Conservation (phyloP, 208 protist species). For the Acanthamoeba royreba region DNA sequence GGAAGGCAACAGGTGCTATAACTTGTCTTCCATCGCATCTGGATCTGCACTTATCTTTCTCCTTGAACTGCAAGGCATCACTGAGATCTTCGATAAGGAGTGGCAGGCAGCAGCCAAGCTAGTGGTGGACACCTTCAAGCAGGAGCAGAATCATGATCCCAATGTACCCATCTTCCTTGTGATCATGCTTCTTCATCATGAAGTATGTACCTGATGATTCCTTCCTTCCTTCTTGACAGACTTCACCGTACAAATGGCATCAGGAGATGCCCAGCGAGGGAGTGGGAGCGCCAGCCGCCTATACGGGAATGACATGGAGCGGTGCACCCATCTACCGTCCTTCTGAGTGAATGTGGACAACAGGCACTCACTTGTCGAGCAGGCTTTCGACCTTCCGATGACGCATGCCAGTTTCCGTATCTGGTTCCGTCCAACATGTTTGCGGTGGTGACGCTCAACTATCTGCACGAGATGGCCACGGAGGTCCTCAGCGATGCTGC, state of each 20-base stretch:
- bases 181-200: not conserved
- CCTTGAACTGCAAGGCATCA: not conserved
- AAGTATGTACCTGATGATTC: not conserved
- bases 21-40: not conserved
- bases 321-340: not conserved
- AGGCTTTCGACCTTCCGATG: conserved; percentile 60
- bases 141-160: not conserved
- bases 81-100: not conserved
- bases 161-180: not conserved
- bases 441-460: conserved; percentile 11
- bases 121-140: not conserved
- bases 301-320: conserved; percentile 31
- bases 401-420: conserved; percentile 50
- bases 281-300: not conserved
- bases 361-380: not conserved
- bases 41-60: not conserved
- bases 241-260: not conserved
- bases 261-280: not conserved
- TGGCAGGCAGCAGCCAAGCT: not conserved
- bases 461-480: not conserved
- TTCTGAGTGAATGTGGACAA: not conserved
- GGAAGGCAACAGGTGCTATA: not conserved
- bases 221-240: not conserved
- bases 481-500: not conserved
- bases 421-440: conserved; percentile 64